phyloP scores from a whole-genome alignment of 2,329 filamentous ascomycete species.

The Didymella lethalis region DNA sequence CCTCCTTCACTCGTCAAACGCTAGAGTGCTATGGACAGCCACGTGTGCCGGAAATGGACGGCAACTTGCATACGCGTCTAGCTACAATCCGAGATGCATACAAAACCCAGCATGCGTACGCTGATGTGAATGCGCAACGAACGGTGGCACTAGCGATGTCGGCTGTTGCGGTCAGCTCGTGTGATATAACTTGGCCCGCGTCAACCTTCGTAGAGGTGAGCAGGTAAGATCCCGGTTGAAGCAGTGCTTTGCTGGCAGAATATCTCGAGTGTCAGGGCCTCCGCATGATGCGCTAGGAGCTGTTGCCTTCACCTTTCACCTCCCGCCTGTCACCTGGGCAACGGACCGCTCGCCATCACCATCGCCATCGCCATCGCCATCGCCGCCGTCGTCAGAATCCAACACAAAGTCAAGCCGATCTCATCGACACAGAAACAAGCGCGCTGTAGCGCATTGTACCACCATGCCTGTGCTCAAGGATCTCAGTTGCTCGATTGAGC shows the following conservation, averaged over 20 bases:
- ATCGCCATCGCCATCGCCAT: neutral
- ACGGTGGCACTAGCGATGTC: neutral
- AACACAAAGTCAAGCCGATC: too few relatives aligned
- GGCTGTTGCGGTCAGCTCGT: neutral
- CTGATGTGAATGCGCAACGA: neutral
- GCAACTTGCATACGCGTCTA: neutral
- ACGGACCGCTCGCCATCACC: neutral
- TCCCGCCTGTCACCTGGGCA: neutral
- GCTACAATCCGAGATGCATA: neutral
- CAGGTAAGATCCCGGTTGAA: neutral
- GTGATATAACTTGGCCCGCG: neutral
- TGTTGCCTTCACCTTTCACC: conserved; percentile 10
- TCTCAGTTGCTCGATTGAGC: conserved; percentile 61
- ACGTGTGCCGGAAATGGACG: neutral
- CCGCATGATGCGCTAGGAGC: too few relatives aligned
- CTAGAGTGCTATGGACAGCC: neutral
- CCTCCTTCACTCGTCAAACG: neutral
- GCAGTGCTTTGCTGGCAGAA: neutral
- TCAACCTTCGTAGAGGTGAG: neutral
- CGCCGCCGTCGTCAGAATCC: neutral
- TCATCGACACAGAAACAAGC: neutral
- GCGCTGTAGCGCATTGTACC: neutral
- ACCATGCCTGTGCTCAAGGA: conserved; percentile 64
- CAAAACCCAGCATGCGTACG: neutral
- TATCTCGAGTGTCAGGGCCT: neutral